A percentile compares a stretch with the other conserved stretches of the same genome.
Evolutionary conservation across 495 filamentous ascomycete genomes (phyloP).

Genomic region (Penicillium bovifimosum): DNA sequence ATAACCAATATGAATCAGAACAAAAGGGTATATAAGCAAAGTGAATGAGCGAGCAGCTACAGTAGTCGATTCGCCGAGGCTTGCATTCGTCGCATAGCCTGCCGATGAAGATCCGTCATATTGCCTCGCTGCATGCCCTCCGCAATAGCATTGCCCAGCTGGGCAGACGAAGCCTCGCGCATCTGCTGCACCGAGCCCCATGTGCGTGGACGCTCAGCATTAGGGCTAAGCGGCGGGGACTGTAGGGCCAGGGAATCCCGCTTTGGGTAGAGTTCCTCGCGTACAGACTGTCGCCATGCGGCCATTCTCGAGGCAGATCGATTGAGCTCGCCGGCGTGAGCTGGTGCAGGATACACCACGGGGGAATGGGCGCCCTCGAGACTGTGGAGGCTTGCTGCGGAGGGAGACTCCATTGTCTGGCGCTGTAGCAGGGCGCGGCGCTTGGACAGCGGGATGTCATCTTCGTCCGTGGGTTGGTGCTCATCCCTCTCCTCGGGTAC

Average conservation of each 20-base stretch:
- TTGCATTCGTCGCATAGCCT: constrained; percentile 82
- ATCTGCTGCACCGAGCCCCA: constrained; percentile 28
- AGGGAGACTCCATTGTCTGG: constrained; percentile 20
- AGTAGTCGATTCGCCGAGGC: constrained; percentile 52
- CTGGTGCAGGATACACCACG: not conserved
- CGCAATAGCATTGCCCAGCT: constrained; percentile 52
- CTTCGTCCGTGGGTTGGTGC: constrained; percentile 25
- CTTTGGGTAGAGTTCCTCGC: constrained; percentile 51
- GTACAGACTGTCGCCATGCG: constrained; percentile 69
- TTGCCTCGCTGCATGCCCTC: constrained; percentile 70
- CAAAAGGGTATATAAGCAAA: constrained; percentile 16
- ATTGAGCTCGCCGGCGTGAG: constrained; percentile 25
- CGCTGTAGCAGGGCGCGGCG: constrained; percentile 51
- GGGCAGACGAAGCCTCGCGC: constrained; percentile 30
- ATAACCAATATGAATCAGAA: constrained; percentile 4
- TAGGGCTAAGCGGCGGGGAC: constrained; percentile 7
- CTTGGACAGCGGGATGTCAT: constrained; percentile 70
- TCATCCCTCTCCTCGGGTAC: constrained; percentile 32
- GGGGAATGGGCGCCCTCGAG: constrained; percentile 15
- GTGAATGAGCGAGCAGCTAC: constrained; percentile 8
- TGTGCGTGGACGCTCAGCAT: constrained; percentile 15
- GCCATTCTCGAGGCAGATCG: constrained; percentile 59
- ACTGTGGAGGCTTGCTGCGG: constrained; percentile 12
- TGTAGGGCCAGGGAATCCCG: constrained; percentile 31
- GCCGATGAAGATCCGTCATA: constrained; percentile 71